phyloP scores from a whole-genome alignment of 2,329 filamentous ascomycete species.

The Scedosporium boydii region DNA sequence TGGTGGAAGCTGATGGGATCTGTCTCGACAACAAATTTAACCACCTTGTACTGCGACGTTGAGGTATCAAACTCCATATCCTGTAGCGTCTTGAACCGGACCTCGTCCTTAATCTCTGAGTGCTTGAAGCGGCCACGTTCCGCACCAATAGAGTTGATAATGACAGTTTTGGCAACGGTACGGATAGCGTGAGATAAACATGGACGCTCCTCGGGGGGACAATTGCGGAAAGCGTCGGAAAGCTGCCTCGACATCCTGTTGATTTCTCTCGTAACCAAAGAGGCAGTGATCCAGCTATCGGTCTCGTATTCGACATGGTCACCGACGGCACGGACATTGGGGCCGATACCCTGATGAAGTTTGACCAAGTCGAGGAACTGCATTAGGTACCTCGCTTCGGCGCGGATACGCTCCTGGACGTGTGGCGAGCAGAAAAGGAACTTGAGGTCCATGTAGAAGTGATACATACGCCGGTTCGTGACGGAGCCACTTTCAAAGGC shows the following conservation, averaged over 20 bases:
- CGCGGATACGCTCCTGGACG: slow-evolving; percentile 75
- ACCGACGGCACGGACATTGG: slow-evolving; percentile 79
- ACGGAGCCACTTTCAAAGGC: slow-evolving; percentile 92
- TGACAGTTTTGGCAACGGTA: slow-evolving; percentile 71
- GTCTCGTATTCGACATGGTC: slow-evolving; percentile 98
- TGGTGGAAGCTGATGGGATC: slow-evolving; percentile 96
- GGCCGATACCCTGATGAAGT: slow-evolving; percentile 92
- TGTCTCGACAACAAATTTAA: slow-evolving; percentile 80
- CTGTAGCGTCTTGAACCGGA: slow-evolving; percentile 67
- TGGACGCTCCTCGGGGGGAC: slow-evolving; percentile 51
- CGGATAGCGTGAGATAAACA: slow-evolving; percentile 64
- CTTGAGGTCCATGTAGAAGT: slow-evolving; percentile 92
- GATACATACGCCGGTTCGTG: slow-evolving; percentile 90
- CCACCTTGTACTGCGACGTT: slow-evolving; percentile 52
- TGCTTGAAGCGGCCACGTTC: slow-evolving; percentile 79
- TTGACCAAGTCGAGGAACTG: slow-evolving; percentile 96
- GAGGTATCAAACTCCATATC: slow-evolving; percentile 72
- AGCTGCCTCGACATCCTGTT: slow-evolving; percentile 86
- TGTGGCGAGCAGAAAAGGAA: slow-evolving; percentile 84
- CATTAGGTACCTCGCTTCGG: slow-evolving; percentile 76
- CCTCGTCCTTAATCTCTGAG: slow-evolving; percentile 78
- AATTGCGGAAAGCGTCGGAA: slow-evolving; percentile 72
- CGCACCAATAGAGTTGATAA: slow-evolving; percentile 80
- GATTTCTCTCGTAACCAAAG: slow-evolving; percentile 87
- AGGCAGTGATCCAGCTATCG: slow-evolving; percentile 95